These are phyloP conservation scores for Phlyctochytrium planicorne DNA, from an alignment of 192 early-diverging fungal species.

Conservation along the genomic window DNA sequence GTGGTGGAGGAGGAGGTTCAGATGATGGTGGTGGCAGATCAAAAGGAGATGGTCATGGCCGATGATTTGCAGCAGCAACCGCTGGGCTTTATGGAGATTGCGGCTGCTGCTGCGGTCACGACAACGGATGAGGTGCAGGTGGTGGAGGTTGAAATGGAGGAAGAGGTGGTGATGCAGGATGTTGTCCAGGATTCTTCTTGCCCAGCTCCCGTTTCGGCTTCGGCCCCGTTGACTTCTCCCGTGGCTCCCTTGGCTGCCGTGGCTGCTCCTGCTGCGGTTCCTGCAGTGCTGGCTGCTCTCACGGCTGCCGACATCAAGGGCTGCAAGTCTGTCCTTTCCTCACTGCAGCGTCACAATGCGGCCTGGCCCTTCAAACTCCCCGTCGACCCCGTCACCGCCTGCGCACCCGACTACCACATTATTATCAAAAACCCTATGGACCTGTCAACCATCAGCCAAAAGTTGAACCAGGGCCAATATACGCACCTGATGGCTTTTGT, in stretches of 20 bases:
- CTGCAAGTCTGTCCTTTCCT: constrained; percentile 18
- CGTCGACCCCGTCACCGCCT: constrained; percentile 31
- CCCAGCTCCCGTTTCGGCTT: too few relatives aligned
- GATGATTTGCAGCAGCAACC: neutral
- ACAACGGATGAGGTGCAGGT: too few relatives aligned
- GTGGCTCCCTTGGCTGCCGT: constrained; percentile 7
- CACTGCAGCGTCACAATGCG: constrained; percentile 23
- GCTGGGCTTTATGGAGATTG: neutral
- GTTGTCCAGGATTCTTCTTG: too few relatives aligned
- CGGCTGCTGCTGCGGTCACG: too few relatives aligned
- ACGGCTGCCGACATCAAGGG: constrained; percentile 21
- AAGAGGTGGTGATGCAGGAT: too few relatives aligned
- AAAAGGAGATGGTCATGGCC: neutral
- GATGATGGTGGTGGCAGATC: neutral
- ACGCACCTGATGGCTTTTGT: constrained; percentile 51
- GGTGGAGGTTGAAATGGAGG: too few relatives aligned
- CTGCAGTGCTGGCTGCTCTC: neutral
- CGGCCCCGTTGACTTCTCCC: too few relatives aligned
- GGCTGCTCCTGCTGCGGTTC: neutral
- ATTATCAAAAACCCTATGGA: constrained; percentile 76
- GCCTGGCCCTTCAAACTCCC: constrained; percentile 37
- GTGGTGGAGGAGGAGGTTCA: neutral
- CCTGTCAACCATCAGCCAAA: constrained; percentile 58
- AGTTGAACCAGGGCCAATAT: constrained; percentile 51
- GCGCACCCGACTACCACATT: constrained; percentile 69